These are phyloP conservation scores for Yamadazyma taylorii DNA, from an alignment of 1,139 yeast species.

Conservation along the genomic window DNA sequence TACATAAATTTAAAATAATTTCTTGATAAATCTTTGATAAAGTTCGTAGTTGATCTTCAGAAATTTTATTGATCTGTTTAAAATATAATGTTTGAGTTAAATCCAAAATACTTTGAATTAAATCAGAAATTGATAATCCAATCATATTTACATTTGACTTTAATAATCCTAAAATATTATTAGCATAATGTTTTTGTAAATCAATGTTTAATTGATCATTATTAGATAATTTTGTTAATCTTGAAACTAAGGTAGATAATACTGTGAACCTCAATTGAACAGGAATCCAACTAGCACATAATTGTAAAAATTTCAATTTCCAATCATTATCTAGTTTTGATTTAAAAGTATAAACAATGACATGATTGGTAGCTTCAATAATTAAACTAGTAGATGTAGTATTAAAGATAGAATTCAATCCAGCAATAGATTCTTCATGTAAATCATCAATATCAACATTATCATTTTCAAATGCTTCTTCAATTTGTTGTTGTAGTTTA, in stretches of 20 bases:
- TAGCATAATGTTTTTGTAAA: slow-evolving; percentile 51
- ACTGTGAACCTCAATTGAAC: slow-evolving; percentile 82
- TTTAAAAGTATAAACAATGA: slow-evolving; percentile 36
- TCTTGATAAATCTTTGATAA: slow-evolving; percentile 37
- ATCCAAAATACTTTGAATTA: slow-evolving; percentile 60
- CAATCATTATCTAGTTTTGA: slow-evolving; percentile 33
- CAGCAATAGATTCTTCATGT: slow-evolving; percentile 40
- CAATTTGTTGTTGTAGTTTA: slow-evolving; percentile 20
- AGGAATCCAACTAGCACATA: slow-evolving; percentile 78
- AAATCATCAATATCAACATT: slow-evolving; percentile 25
- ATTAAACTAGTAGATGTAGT: slow-evolving; percentile 53
- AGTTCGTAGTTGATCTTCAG: slow-evolving; percentile 22
- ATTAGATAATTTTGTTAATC: slow-evolving; percentile 25
- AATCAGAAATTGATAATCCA: slow-evolving; percentile 86
- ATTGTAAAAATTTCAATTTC: slow-evolving; percentile 59
- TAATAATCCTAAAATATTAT: slow-evolving; percentile 64
- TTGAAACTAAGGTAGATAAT: slow-evolving; percentile 43
- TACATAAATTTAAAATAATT: slow-evolving; percentile 62
- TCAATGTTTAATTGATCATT: slow-evolving; percentile 24
- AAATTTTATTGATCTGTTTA: slow-evolving; percentile 19
- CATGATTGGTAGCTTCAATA: slow-evolving; percentile 44
- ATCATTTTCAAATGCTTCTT: slow-evolving; percentile 34
- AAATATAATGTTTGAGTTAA: slow-evolving; percentile 55
- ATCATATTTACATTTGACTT: slow-evolving; percentile 80
- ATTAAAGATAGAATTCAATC: slow-evolving; percentile 50